A percentile compares a stretch with the other conserved stretches of the same genome.
Conservation (phyloP, 768 basidiomycete species). For the Pulveroboletus sp. region DNA sequence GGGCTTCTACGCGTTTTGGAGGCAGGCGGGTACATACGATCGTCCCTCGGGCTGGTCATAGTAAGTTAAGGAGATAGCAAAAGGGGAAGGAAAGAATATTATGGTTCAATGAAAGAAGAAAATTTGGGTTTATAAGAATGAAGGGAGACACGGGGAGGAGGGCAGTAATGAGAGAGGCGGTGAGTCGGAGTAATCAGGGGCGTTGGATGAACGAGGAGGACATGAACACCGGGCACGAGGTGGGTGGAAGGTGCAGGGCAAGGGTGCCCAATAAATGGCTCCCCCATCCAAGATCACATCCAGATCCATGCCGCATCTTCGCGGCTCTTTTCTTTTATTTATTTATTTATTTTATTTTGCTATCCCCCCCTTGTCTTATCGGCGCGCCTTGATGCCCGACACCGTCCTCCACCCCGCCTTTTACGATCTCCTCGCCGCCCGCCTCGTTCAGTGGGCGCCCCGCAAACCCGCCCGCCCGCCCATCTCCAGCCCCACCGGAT, state of each 20-base stretch:
- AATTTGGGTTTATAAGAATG: constrained; percentile 54
- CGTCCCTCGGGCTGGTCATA: constrained; percentile 73
- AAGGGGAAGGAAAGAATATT: constrained; percentile 46
- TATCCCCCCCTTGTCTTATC: not conserved
- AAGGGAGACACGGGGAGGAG: constrained; percentile 37
- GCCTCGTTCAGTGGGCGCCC: constrained; percentile 52
- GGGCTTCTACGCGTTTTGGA: constrained; percentile 62
- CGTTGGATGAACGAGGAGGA: constrained; percentile 44
- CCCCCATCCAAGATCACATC: constrained; percentile 13
- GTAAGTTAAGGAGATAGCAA: constrained; percentile 55
- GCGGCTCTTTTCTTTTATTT: not conserved
- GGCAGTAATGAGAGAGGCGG: constrained; percentile 45
- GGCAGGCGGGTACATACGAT: constrained; percentile 66
- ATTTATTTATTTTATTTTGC: not conserved
- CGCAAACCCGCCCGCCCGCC: constrained; percentile 67
- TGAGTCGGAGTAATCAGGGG: constrained; percentile 40
- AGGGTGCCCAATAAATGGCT: constrained; percentile 36
- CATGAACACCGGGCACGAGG: constrained; percentile 57
- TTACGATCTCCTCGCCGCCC: constrained; percentile 76
- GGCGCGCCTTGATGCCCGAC: not conserved
- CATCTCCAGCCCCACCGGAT: constrained; percentile 79
- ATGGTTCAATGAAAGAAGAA: constrained; percentile 45
- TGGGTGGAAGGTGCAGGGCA: constrained; percentile 37
- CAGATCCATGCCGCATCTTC: not conserved
- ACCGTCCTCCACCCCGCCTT: constrained; percentile 78